phyloP scores from a whole-genome alignment of 1,284 basidiomycete species.

The Coniferiporia weirii region DNA sequence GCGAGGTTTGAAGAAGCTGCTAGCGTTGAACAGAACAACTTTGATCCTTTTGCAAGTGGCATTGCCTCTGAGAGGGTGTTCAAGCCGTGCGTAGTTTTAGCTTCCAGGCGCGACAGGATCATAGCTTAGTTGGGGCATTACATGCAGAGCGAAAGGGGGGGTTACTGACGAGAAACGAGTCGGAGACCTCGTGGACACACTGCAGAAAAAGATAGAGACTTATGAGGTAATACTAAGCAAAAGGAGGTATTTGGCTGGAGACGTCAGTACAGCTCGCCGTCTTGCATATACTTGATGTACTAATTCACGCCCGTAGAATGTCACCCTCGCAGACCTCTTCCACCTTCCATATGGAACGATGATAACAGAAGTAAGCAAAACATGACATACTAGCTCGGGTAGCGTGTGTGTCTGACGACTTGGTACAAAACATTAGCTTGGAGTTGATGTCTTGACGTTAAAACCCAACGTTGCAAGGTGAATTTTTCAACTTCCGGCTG shows the following conservation, averaged over 20 bases:
- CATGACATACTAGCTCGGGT: neutral
- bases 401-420: neutral
- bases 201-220: constrained; percentile 27
- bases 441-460: constrained; percentile 4
- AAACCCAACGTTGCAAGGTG: constrained; percentile 16
- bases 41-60: constrained; percentile 39
- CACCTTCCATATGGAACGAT: constrained; percentile 18
- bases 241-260: constrained; percentile 27
- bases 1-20: constrained; percentile 48
- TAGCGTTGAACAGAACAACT: constrained; percentile 47
- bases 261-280: constrained; percentile 21
- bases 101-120: neutral
- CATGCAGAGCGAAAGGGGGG: constrained; percentile 11
- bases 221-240: constrained; percentile 29
- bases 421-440: neutral
- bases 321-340: constrained; percentile 17
- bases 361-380: neutral
- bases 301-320: neutral
- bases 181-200: constrained; percentile 24
- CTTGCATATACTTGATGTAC: neutral
- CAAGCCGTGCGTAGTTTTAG: constrained; percentile 31
- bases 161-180: constrained; percentile 28
- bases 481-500: neutral
- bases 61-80: constrained; percentile 43
- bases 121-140: neutral